Evolutionary conservation across 495 filamentous ascomycete genomes (phyloP).

Genomic region (Daldinia grandis): DNA sequence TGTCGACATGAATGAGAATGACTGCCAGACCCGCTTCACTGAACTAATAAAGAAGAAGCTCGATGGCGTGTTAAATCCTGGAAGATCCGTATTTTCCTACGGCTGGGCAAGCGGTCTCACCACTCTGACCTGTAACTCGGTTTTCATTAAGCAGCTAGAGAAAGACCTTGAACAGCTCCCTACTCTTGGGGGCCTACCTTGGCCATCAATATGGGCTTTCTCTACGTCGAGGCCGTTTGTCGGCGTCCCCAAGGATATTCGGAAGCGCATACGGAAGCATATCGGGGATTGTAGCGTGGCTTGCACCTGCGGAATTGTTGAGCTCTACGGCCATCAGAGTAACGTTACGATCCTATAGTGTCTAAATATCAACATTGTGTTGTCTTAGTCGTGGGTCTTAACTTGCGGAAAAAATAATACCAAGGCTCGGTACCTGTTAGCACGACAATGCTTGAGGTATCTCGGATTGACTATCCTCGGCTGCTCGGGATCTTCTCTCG

Average conservation of each 20-base stretch:
- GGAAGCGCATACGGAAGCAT: slow-evolving; percentile 38
- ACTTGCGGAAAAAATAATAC: background rate
- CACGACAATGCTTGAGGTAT: slow-evolving; percentile 9
- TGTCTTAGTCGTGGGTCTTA: background rate
- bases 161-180: slow-evolving; percentile 41
- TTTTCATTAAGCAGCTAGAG: slow-evolving; percentile 44
- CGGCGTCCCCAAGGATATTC: slow-evolving; percentile 35
- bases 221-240: slow-evolving; percentile 44
- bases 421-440: slow-evolving; percentile 16
- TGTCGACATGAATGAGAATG: slow-evolving; percentile 33
- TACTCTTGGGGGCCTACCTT: slow-evolving; percentile 20
- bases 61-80: slow-evolving; percentile 31
- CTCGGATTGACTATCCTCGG: slow-evolving; percentile 18
- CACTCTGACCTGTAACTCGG: slow-evolving; percentile 46
- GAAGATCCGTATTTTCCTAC: slow-evolving; percentile 45
- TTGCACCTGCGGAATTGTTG: slow-evolving; percentile 39
- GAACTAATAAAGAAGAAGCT: slow-evolving; percentile 29
- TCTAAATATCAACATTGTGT: slow-evolving; percentile 1
- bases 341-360: slow-evolving; percentile 33
- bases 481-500: slow-evolving; percentile 30
- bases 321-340: slow-evolving; percentile 34
- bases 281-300: slow-evolving; percentile 38
- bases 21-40: slow-evolving; percentile 17
- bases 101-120: slow-evolving; percentile 45
- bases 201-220: slow-evolving; percentile 46